A percentile compares a stretch with the other conserved stretches of the same genome.
phyloP scores from a whole-genome alignment of 176 grass and related monocot genomes.

The Areca catechu region DNA sequence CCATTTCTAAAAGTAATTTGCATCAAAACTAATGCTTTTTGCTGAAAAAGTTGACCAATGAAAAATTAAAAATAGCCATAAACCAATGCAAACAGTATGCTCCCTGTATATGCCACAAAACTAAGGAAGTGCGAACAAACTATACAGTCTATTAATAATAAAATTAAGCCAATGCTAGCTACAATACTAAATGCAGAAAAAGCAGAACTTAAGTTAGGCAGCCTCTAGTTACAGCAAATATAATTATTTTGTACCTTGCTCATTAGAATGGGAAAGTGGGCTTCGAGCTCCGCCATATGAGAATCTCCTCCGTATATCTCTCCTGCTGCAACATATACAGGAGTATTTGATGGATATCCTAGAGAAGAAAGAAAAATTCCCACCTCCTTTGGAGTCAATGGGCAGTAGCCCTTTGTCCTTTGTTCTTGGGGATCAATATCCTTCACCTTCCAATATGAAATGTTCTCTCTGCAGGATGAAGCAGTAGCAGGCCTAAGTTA shows the following conservation, averaged over 20 bases:
- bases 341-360: slow-evolving; percentile 82
- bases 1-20: too few relatives aligned
- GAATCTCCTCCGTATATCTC: slow-evolving; percentile 91
- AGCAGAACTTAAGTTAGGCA: too few relatives aligned
- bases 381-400: slow-evolving; percentile 89
- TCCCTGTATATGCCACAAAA: too few relatives aligned
- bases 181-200: too few relatives aligned
- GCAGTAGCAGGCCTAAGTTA: too few relatives aligned
- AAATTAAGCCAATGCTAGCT: too few relatives aligned
- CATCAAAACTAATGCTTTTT: too few relatives aligned
- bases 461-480: slow-evolving; percentile 55
- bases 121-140: too few relatives aligned
- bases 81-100: too few relatives aligned
- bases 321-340: slow-evolving; percentile 84
- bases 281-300: slow-evolving; percentile 63
- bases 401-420: slow-evolving; percentile 67
- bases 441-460: slow-evolving; percentile 92
- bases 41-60: too few relatives aligned
- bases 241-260: slow-evolving; percentile 51
- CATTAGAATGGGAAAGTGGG: slow-evolving; percentile 75
- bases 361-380: slow-evolving; percentile 77
- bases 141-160: too few relatives aligned
- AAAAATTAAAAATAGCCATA: too few relatives aligned
- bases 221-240: neutral
- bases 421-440: slow-evolving; percentile 75